Conservation (phyloP, 805 yeast genomes). For the Candida pini region DNA sequence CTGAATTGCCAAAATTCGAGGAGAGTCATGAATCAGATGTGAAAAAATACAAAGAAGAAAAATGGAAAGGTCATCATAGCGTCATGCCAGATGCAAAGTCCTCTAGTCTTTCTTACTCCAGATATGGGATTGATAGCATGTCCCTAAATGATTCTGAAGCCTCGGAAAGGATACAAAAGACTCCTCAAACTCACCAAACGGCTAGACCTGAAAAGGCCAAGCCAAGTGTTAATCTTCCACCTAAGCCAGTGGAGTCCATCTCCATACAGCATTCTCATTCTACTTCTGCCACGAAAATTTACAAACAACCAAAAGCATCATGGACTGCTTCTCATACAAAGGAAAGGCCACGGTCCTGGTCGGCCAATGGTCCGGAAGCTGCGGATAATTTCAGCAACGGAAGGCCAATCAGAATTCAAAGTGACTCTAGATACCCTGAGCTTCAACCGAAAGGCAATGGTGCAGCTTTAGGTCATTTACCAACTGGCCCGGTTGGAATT, state of each 20-base stretch:
- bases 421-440: constrained; percentile 4
- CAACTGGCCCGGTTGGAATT: no score
- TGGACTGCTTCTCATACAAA: constrained; percentile 5
- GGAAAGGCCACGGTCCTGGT: background rate
- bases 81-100: constrained; percentile 2
- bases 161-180: background rate
- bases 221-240: background rate
- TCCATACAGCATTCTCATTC: background rate
- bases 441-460: background rate
- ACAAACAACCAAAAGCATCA: constrained; percentile 3
- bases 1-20: constrained; percentile 60
- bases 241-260: no score
- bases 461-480: background rate
- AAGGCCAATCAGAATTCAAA: background rate
- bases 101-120: constrained; percentile 15
- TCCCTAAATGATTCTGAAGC: constrained; percentile 1
- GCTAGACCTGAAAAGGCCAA: background rate
- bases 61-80: constrained; percentile 4
- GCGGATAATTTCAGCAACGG: background rate
- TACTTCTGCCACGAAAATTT: background rate
- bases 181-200: background rate
- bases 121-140: constrained; percentile 9
- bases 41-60: constrained; percentile 45
- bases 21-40: constrained; percentile 89
- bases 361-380: background rate